Evolutionary conservation across 2,329 filamentous ascomycete species (phyloP).

Genomic region (Pseudocercospora pini-densiflorae): DNA sequence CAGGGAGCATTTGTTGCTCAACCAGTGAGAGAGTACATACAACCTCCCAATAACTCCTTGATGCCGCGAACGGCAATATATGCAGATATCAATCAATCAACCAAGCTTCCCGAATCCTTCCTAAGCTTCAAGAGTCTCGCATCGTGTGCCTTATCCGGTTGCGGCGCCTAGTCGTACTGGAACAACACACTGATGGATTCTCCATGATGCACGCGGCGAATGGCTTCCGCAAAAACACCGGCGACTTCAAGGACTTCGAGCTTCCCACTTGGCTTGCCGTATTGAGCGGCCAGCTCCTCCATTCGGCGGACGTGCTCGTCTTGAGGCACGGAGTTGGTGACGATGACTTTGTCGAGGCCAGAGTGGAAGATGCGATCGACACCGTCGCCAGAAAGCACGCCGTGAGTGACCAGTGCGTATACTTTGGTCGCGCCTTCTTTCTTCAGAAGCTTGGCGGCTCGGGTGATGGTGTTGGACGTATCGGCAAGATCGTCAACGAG

Average conservation of each 20-base stretch:
- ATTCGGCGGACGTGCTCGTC: constrained; percentile 68
- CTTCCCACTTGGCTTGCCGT: constrained; percentile 70
- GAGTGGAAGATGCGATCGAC: constrained; percentile 94
- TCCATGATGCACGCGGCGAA: constrained; percentile 93
- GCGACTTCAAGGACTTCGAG: constrained; percentile 91
- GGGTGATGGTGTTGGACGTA: constrained; percentile 95
- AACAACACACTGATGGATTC: constrained; percentile 98
- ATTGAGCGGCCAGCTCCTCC: constrained; percentile 26
- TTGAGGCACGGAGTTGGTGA: constrained; percentile 95
- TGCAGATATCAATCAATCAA: neutral
- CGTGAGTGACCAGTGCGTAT: constrained; percentile 91
- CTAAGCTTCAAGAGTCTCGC: constrained; percentile 2
- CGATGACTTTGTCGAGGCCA: constrained; percentile 87
- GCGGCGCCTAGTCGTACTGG: constrained; percentile 67
- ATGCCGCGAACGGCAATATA: neutral
- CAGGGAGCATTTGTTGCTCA: neutral
- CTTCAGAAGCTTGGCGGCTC: constrained; percentile 95
- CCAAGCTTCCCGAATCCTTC: constrained; percentile 5
- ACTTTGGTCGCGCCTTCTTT: constrained; percentile 88
- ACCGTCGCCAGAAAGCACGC: constrained; percentile 92
- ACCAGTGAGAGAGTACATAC: neutral
- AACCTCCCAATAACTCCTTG: neutral
- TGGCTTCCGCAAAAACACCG: constrained; percentile 88
- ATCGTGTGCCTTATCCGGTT: constrained; percentile 14
- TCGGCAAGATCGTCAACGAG: constrained; percentile 94